These are phyloP conservation scores for Lindgomyces ingoldianus DNA, from an alignment of 495 filamentous ascomycete genomes.

Conservation along the genomic window DNA sequence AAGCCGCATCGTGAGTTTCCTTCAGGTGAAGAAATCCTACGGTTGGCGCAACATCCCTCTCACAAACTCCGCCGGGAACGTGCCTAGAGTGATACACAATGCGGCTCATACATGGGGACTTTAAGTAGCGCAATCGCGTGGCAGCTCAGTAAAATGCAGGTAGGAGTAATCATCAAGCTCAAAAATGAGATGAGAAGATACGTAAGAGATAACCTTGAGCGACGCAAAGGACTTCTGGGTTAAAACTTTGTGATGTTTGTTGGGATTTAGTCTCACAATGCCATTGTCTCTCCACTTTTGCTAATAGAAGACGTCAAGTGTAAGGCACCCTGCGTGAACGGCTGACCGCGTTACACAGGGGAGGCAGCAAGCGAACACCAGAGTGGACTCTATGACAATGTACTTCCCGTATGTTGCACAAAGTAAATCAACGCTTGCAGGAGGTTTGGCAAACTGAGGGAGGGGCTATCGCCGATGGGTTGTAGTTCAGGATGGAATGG, in stretches of 20 bases:
- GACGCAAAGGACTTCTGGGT: not conserved
- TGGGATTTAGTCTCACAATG: not conserved
- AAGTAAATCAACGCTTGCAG: too few relatives aligned
- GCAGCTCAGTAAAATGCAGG: constrained; percentile 4
- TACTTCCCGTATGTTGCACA: not conserved
- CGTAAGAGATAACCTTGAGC: not conserved
- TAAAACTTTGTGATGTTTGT: not conserved
- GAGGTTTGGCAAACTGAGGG: too few relatives aligned
- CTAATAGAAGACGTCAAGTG: too few relatives aligned
- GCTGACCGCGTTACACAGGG: not conserved
- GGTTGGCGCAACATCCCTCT: not conserved
- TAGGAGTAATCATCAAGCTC: not conserved
- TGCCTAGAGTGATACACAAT: constrained; percentile 12
- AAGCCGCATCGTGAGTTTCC: not conserved
- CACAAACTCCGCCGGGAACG: constrained; percentile 17
- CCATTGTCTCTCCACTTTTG: not conserved
- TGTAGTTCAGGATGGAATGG: too few relatives aligned
- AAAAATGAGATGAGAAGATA: not conserved
- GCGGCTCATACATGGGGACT: not conserved
- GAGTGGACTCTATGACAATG: not conserved
- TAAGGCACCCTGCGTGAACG: not conserved
- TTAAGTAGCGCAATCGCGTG: constrained; percentile 33
- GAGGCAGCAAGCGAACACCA: too few relatives aligned
- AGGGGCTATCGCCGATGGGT: too few relatives aligned
- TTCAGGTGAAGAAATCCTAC: not conserved